Evolutionary conservation across 371 early-diverging fungal species (phyloP), one percentile per base, ranked within the genome.

Genomic region (Batkoa obscura): DNA sequence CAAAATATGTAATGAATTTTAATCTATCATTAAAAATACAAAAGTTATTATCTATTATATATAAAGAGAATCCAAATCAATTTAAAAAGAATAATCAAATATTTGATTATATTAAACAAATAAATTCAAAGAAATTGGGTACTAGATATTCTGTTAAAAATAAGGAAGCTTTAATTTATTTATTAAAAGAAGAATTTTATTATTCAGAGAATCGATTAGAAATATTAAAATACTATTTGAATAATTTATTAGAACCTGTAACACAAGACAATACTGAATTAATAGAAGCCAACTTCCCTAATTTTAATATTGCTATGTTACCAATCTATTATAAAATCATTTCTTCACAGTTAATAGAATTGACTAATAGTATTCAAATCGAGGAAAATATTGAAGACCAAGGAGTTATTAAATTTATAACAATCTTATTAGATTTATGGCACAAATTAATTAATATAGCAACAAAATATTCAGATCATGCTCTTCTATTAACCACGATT

Each of bases 251-350:
- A 10, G 5, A 5, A 10, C 53, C 53, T 10, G 17, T 53, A 10
- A 39, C 13, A 6, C 38, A 37, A 30, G 53, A 53, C 8, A 6
- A 34, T 6, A 39, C 39, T 15, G 53, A 53, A 8, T 13, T 53
- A 36, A 37, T 12, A 10, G n/a, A 23, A 23, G 23, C 38, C 35
- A 53, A 39, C 38, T 53, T 37, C 30, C 53, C 53, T 8, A 33
- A 39, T 39, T 53, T 53, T 31, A 68, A 55, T n/a, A 52, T 58
- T 0, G 69, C 68, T 34, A 76, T 74, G 0, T 60, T 73, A 17
- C 63, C 72, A 0, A 65, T 62, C 1, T 78, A 72, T 50, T 79
- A 75, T 47, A 75, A 79, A 73, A 77, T 73, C 3, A 61, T 81
- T 10, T 66, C 72, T 32, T 70, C 66, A 41, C 73, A 81, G 64